phyloP scores from a whole-genome alignment of 2,329 filamentous ascomycete species.

The Paradendryphiella salina region DNA sequence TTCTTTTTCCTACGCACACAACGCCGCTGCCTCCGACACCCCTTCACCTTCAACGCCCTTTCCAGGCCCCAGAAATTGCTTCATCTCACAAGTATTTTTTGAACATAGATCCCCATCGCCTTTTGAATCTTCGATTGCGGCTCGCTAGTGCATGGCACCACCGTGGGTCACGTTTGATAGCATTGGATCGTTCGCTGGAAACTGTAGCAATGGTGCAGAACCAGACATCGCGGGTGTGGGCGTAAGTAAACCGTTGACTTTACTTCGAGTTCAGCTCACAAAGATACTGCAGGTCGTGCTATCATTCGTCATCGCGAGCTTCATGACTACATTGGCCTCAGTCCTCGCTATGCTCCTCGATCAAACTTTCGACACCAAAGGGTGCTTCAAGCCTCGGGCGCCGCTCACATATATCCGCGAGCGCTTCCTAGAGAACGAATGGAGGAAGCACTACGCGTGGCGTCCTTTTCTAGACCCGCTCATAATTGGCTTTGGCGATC shows the following conservation, averaged over 20 bases:
- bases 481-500: constrained; percentile 39
- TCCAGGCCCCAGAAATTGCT: background rate
- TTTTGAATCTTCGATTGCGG: background rate
- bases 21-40: background rate
- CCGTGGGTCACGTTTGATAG: constrained; percentile 39
- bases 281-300: constrained; percentile 29
- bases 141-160: constrained; percentile 35
- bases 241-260: constrained; percentile 11
- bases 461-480: constrained; percentile 38
- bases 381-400: constrained; percentile 24
- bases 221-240: constrained; percentile 39
- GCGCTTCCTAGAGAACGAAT: constrained; percentile 30
- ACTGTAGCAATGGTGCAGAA: constrained; percentile 31
- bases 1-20: background rate
- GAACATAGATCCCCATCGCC: background rate
- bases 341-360: constrained; percentile 42
- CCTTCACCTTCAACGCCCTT: background rate
- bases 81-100: no score
- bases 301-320: constrained; percentile 37
- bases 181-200: constrained; percentile 22
- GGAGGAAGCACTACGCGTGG: constrained; percentile 39
- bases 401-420: constrained; percentile 32
- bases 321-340: constrained; percentile 36
- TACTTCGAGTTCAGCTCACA: background rate
- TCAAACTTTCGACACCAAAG: constrained; percentile 34